phyloP scores from a whole-genome alignment of 2,329 filamentous ascomycete genomes.

The Penicillium sp. region DNA sequence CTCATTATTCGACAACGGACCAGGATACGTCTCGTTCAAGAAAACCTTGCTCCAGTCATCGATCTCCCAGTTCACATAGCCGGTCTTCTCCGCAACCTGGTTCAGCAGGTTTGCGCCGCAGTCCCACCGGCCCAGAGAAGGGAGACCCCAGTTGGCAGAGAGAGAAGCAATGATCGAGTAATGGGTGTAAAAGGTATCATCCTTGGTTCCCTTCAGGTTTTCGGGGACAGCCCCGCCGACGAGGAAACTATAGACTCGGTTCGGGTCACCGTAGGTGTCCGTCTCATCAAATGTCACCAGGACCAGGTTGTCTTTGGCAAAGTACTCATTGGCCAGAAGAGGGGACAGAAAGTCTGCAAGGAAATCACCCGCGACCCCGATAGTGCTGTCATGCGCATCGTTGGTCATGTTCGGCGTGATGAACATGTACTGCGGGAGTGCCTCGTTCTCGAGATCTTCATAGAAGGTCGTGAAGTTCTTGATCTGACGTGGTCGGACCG shows the following conservation, averaged over 20 bases:
- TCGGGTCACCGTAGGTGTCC: slow-evolving; percentile 60
- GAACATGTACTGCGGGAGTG: slow-evolving; percentile 63
- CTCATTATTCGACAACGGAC: slow-evolving; percentile 31
- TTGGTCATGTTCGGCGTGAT: slow-evolving; percentile 52
- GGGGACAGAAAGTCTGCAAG: slow-evolving; percentile 62
- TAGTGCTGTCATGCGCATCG: slow-evolving; percentile 67
- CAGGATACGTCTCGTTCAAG: slow-evolving; percentile 53
- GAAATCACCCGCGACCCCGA: slow-evolving; percentile 65
- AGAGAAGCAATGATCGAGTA: slow-evolving; percentile 64
- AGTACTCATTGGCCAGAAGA: slow-evolving; percentile 61
- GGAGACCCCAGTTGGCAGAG: slow-evolving; percentile 63
- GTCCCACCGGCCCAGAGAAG: slow-evolving; percentile 65
- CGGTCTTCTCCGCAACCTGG: slow-evolving; percentile 56
- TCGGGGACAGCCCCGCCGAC: slow-evolving; percentile 67
- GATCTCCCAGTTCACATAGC: slow-evolving; percentile 47
- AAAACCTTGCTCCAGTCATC: slow-evolving; percentile 37
- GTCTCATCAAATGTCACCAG: slow-evolving; percentile 77
- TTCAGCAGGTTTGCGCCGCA: slow-evolving; percentile 65
- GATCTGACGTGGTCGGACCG: slow-evolving; percentile 58
- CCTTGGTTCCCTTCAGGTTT: slow-evolving; percentile 60
- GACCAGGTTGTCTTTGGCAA: slow-evolving; percentile 70
- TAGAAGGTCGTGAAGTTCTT: slow-evolving; percentile 70
- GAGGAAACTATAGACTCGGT: slow-evolving; percentile 64
- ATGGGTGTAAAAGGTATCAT: slow-evolving; percentile 66
- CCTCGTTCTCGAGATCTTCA: slow-evolving; percentile 56